Percentiles rank a stretch among this genome's conserved stretches.
These are phyloP conservation scores for Laetiporus sulphureus DNA, from an alignment of 1,284 basidiomycete genomes.

Conservation along the genomic window DNA sequence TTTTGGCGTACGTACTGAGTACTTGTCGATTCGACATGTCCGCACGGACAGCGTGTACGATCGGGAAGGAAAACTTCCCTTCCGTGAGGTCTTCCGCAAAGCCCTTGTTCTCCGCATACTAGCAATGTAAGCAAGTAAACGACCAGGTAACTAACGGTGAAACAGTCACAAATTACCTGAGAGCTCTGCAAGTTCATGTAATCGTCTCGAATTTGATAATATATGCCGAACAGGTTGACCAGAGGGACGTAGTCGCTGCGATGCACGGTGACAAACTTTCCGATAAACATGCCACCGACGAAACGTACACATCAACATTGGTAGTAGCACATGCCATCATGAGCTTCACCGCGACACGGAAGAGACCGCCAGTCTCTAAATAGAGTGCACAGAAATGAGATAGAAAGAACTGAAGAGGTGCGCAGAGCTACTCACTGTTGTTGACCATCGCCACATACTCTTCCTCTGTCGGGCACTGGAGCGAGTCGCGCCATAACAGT, in stretches of 20 bases:
- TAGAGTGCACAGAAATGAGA: too few species aligned
- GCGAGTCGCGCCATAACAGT: constrained; percentile 88
- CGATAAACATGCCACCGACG: background rate
- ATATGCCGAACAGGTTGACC: constrained; percentile 90
- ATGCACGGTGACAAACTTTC: background rate
- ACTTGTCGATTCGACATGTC: constrained; percentile 73
- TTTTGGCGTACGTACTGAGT: constrained; percentile 53
- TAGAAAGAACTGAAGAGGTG: constrained; percentile 9
- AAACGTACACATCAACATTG: constrained; percentile 54
- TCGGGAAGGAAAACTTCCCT: constrained; percentile 93
- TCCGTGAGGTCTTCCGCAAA: constrained; percentile 93
- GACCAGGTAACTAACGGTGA: background rate
- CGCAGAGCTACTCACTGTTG: constrained; percentile 61
- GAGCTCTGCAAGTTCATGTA: constrained; percentile 92
- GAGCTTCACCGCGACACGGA: constrained; percentile 89
- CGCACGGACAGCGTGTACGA: constrained; percentile 82
- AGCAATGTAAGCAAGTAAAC: constrained; percentile 4
- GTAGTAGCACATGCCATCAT: constrained; percentile 87
- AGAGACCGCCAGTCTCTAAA: constrained; percentile 91
- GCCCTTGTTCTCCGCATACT: constrained; percentile 91
- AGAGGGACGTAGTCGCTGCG: constrained; percentile 84
- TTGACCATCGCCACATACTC: constrained; percentile 97
- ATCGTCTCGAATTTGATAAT: constrained; percentile 96
- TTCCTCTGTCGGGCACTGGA: constrained; percentile 91
- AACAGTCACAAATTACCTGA: constrained; percentile 42